Conservation (phyloP, 176 grass and related monocot species). For the Themeda triandra region DNA sequence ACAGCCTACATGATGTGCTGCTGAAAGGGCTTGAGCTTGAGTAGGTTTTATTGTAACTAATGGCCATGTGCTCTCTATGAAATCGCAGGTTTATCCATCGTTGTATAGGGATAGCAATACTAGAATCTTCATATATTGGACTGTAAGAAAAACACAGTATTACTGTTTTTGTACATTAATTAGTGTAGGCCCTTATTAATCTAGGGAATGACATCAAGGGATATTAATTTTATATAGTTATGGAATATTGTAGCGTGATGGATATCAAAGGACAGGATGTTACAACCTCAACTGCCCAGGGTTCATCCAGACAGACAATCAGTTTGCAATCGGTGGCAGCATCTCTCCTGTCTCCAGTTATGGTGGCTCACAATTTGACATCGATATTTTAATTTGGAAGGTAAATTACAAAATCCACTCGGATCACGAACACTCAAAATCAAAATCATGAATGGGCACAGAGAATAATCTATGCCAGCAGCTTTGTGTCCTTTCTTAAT, state of each 20-base stretch:
- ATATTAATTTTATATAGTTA: conserved; percentile 16
- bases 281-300: conserved; percentile 83
- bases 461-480: conserved; percentile 37
- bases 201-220: not conserved
- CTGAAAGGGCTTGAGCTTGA: too few relatives aligned
- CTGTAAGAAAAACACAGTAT: conserved; percentile 50
- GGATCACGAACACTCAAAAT: conserved; percentile 20
- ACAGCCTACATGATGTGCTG: too few relatives aligned
- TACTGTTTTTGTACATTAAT: not conserved
- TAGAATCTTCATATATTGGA: conserved; percentile 84
- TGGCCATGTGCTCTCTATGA: not conserved
- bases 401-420: conserved; percentile 43
- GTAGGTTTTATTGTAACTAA: too few relatives aligned
- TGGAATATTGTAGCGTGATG: conserved; percentile 66
- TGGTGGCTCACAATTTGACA: conserved; percentile 70
- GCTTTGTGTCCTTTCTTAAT: conserved; percentile 37
- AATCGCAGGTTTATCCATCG: conserved; percentile 65
- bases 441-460: not conserved
- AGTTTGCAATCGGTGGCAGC: conserved; percentile 76
- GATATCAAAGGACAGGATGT: conserved; percentile 70
- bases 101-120: conserved; percentile 74
- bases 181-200: too few relatives aligned
- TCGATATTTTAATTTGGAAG: conserved; percentile 76
- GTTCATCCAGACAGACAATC: conserved; percentile 79
- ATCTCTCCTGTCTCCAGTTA: conserved; percentile 72